Base-by-base conservation (phyloP, 106 monocot genomes). In the Dioscorea zingiberensis region DNA sequence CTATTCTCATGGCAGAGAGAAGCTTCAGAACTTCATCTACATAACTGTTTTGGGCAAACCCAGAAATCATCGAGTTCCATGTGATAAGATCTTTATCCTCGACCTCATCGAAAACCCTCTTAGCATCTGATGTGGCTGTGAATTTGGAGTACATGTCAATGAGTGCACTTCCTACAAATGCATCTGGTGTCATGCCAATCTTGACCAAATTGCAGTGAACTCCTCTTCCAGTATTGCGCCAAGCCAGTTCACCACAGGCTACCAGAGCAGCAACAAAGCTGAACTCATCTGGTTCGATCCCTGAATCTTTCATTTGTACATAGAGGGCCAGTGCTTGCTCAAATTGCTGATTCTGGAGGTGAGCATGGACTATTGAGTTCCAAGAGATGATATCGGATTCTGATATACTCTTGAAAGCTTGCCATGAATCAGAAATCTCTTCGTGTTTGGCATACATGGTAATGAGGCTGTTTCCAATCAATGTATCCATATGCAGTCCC, bases 311-410 rank as follows among this genome's bases (percentile, higher is more conserved):
- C 78, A 74, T 74, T 29, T 77, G 54, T 38, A 21, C 1, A 54
- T 78, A 77, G 7, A 73, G 28, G 0, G 0, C 7, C 18, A 78
- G 54, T 17, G 78, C 66, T 27, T 58, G 68, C 30, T 78, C 67
- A 24, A 56, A 62, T 58, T 67, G 24, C 55, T 71, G 56, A n/a
- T 74, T 83, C 7, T 62, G 13, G 44, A 83, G 21, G 48, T 67
- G 53, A 44, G 74, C 65, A 48, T 78, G 77, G 38, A 62, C 38
- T 21, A 83, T 62, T 56, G 83, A 70, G 55, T 83, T 83, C 83
- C 83, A 78, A 74, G 78, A 70, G n/a, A 77, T 44, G 46, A 71
- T n/a, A 58, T 78, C 78, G 3, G 74, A 66, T 29, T 71, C 74
- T 25, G 57, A 21, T 45, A 74, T 70, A 28, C 22, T 5, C 16